Conservation (phyloP, 768 basidiomycete species). For the Thelephora aurantiotincta region DNA sequence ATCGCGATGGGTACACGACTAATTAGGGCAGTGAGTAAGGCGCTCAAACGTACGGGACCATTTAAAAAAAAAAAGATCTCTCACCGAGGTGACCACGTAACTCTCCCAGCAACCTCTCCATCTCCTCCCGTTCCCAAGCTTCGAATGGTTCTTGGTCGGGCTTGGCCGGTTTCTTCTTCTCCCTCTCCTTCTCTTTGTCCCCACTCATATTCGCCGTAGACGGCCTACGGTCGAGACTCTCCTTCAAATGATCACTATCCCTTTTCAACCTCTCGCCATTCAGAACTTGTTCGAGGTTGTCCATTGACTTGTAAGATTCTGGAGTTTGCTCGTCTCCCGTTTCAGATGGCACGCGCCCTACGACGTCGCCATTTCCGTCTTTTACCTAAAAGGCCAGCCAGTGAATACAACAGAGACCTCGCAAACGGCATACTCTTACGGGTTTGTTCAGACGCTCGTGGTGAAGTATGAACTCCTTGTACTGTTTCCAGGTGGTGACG, state of each 20-base stretch:
- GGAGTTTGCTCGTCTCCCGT: slow-evolving; percentile 25
- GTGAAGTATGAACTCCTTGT: slow-evolving; percentile 68
- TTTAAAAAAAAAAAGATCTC: slow-evolving; percentile 9
- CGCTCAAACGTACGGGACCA: not conserved
- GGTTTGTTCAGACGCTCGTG: slow-evolving; percentile 64
- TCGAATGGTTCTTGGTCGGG: slow-evolving; percentile 56
- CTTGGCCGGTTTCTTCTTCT: slow-evolving; percentile 23
- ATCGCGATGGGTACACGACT: slow-evolving; percentile 79
- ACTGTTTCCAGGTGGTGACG: slow-evolving; percentile 92
- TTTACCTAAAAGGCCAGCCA: slow-evolving; percentile 23
- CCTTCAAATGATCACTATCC: not conserved
- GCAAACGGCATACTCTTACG: slow-evolving; percentile 24
- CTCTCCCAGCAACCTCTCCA: slow-evolving; percentile 71
- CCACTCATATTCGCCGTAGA: not conserved
- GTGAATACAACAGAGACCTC: not conserved
- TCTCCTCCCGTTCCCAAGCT: slow-evolving; percentile 74
- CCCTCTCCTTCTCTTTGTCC: slow-evolving; percentile 20
- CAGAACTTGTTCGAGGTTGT: slow-evolving; percentile 8
- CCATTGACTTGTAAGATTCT: slow-evolving; percentile 7
- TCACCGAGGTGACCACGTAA: slow-evolving; percentile 79
- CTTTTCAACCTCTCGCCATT: slow-evolving; percentile 8
- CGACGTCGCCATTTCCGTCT: slow-evolving; percentile 27
- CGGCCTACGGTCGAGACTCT: not conserved
- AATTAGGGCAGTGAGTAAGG: slow-evolving; percentile 5
- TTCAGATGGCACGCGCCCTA: slow-evolving; percentile 47